Conservation (phyloP, 306 rosid species). For the Glycyrrhiza uralensis region DNA sequence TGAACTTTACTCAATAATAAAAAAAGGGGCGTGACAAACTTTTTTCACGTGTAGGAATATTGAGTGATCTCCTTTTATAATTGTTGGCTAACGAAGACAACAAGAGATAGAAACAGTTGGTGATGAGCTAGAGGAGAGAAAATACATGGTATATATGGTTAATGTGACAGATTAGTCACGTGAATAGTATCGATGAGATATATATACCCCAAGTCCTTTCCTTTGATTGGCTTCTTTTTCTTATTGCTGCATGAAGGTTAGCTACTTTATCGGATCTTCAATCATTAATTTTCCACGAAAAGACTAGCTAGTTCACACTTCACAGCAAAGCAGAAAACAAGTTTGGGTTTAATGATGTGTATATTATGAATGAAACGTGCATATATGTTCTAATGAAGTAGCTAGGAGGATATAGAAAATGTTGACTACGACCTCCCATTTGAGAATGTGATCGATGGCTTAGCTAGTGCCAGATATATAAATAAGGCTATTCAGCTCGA, state of each 20-base stretch:
- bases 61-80: no score
- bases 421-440: not conserved
- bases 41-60: no score
- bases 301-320: not conserved
- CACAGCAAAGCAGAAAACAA: not conserved
- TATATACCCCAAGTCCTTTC: not conserved
- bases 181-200: slow-evolving; percentile 10
- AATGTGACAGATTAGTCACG: no score
- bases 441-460: slow-evolving; percentile 28
- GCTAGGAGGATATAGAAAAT: not conserved
- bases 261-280: slow-evolving; percentile 25
- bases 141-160: no score
- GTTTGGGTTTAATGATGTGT: not conserved
- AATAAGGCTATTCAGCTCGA: not conserved
- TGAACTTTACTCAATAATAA: no score
- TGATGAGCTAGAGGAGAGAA: no score
- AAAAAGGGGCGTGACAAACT: no score
- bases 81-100: no score
- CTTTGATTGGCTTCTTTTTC: not conserved
- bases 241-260: not conserved
- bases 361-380: not conserved
- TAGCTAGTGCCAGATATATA: slow-evolving; percentile 21
- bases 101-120: no score
- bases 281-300: slow-evolving; percentile 24
- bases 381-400: not conserved